Conservation (phyloP, 345 rosid species). For the Luvunga scandens region DNA sequence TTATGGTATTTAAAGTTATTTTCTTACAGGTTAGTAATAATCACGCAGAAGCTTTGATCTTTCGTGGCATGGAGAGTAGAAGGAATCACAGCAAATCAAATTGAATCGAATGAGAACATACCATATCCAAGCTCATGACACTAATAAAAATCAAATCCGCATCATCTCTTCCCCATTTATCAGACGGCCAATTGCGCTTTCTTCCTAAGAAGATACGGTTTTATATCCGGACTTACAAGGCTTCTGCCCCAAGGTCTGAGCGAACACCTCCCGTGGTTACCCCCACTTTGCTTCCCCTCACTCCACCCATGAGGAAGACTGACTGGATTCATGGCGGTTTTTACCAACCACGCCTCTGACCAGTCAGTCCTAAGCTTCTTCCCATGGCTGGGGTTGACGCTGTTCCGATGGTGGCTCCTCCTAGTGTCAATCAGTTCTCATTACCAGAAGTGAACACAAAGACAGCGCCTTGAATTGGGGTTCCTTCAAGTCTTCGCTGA, state of each 20-base stretch:
- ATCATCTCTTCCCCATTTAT: too few relatives aligned
- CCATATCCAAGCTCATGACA: too few relatives aligned
- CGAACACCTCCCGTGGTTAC: constrained; percentile 61
- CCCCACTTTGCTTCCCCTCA: constrained; percentile 92
- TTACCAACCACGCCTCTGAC: constrained; percentile 77
- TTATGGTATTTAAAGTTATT: too few relatives aligned
- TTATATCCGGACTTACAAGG: constrained; percentile 69
- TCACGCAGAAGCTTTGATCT: too few relatives aligned
- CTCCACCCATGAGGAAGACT: constrained; percentile 99
- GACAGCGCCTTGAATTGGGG: constrained; percentile 47
- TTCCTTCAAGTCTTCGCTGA: constrained; percentile 79
- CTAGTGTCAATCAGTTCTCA: constrained; percentile 58
- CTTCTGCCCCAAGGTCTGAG: constrained; percentile 83
- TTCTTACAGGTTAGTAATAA: too few relatives aligned
- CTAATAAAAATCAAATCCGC: too few relatives aligned
- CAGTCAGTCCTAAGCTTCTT: constrained; percentile 80
- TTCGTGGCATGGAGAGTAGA: too few relatives aligned
- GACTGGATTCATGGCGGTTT: constrained; percentile 90
- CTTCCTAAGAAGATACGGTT: constrained; percentile 52
- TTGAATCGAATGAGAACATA: too few relatives aligned
- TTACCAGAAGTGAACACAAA: constrained; percentile 66
- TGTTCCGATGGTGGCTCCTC: constrained; percentile 70
- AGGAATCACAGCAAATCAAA: too few relatives aligned
- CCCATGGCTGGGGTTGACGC: constrained; percentile 65
- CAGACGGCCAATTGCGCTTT: constrained; percentile 26